A percentile compares a stretch with the other conserved stretches of the same genome.
These are phyloP conservation scores for Veloporphyrellus conicus DNA, from an alignment of 1,284 basidiomycete genomes.

Conservation along the genomic window DNA sequence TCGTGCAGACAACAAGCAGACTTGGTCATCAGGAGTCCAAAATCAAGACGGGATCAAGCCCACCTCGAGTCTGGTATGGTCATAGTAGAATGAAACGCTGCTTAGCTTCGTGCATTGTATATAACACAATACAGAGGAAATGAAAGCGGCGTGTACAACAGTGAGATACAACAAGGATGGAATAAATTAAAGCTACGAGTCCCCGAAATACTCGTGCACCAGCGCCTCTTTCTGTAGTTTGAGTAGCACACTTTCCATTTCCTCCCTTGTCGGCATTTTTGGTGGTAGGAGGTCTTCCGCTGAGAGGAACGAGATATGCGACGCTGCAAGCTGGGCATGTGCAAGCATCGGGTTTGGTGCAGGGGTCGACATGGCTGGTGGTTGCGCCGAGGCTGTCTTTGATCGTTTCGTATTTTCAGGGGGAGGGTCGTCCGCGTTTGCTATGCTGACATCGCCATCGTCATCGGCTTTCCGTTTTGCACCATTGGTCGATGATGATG, in stretches of 20 bases:
- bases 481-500: conserved; percentile 15
- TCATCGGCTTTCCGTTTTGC: conserved; percentile 53
- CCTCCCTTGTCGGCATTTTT: conserved; percentile 66
- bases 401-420: conserved; percentile 22
- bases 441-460: conserved; percentile 42
- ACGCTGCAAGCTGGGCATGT: conserved; percentile 57
- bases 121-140: background rate
- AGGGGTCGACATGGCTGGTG: conserved; percentile 12
- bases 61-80: conserved; percentile 17
- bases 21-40: conserved; percentile 48
- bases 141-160: background rate
- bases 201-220: conserved; percentile 74
- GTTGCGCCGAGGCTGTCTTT: conserved; percentile 11
- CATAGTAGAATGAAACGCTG: conserved; percentile 1
- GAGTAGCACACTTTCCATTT: conserved; percentile 79
- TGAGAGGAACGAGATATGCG: conserved; percentile 73
- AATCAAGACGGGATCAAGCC: conserved; percentile 29
- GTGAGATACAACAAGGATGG: conserved; percentile 8
- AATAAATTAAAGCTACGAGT: conserved; percentile 5
- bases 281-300: conserved; percentile 72
- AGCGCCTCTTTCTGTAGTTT: conserved; percentile 77
- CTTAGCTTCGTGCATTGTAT: background rate
- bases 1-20: conserved; percentile 63
- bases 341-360: conserved; percentile 34
- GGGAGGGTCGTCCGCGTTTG: conserved; percentile 9